Evolutionary conservation across 768 basidiomycete species (phyloP).

Genomic region (Auriscalpium vulgare): DNA sequence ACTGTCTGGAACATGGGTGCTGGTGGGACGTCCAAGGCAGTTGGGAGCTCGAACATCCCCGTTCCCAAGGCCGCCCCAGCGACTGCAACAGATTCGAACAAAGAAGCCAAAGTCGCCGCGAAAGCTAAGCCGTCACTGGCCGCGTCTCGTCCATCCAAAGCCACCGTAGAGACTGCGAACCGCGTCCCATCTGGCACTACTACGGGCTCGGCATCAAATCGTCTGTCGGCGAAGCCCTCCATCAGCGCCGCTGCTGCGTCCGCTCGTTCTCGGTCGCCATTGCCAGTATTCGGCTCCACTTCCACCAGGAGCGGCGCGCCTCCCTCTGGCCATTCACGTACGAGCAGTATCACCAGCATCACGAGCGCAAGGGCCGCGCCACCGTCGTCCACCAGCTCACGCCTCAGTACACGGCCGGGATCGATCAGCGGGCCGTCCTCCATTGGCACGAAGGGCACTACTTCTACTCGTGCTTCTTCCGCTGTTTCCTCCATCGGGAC

Average conservation of each 20-base stretch:
- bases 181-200: neutral
- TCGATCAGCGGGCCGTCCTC: constrained; percentile 17
- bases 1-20: constrained; percentile 65
- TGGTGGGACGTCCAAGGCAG: constrained; percentile 20
- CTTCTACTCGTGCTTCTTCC: constrained; percentile 18
- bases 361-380: constrained; percentile 5
- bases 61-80: constrained; percentile 20
- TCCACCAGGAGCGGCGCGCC: neutral
- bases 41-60: constrained; percentile 19
- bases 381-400: constrained; percentile 6
- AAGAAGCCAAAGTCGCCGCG: constrained; percentile 1
- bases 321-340: neutral
- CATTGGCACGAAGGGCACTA: constrained; percentile 23
- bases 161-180: neutral
- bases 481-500: constrained; percentile 41
- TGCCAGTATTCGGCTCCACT: constrained; percentile 19
- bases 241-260: constrained; percentile 2
- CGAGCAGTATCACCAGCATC: constrained; percentile 1
- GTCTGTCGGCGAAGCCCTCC: neutral
- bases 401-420: neutral
- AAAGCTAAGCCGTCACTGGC: constrained; percentile 7
- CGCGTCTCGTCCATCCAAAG: neutral
- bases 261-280: constrained; percentile 17
- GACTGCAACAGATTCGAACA: neutral
- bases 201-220: constrained; percentile 1